Evolutionary conservation across 2,329 filamentous ascomycete species (phyloP).

Genomic region (Curvularia eragrostidis): DNA sequence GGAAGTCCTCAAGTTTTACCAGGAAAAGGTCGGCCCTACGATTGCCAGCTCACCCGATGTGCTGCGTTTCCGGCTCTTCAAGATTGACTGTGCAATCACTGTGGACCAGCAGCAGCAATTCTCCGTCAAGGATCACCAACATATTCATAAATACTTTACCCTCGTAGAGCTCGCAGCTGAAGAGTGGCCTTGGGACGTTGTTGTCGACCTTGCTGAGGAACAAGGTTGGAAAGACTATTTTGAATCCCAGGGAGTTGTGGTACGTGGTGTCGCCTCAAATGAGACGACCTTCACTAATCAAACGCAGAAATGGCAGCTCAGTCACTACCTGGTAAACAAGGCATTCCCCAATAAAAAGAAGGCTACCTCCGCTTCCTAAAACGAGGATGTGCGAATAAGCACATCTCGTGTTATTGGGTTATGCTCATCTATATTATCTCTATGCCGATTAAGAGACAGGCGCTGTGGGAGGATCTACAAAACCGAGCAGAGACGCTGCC

Average conservation of each 20-base stretch:
- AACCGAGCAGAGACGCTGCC: not conserved
- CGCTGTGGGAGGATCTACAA: not conserved
- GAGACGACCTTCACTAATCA: constrained; percentile 5
- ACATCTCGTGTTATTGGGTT: not conserved
- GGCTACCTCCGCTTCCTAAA: not conserved
- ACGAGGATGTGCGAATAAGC: not conserved
- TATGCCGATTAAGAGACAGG: not conserved
- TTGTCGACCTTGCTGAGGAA: constrained; percentile 23
- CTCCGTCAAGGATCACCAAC: constrained; percentile 12
- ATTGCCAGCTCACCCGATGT: constrained; percentile 20
- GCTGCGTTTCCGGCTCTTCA: constrained; percentile 24
- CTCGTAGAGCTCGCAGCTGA: constrained; percentile 24
- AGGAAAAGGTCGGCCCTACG: constrained; percentile 11
- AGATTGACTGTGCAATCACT: constrained; percentile 19
- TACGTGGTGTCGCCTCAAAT: constrained; percentile 7
- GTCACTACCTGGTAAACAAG: constrained; percentile 19
- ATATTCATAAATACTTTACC: constrained; percentile 20
- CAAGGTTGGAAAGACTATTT: constrained; percentile 23
- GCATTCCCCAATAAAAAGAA: not conserved
- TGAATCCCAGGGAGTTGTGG: constrained; percentile 20
- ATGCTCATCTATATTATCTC: not conserved
- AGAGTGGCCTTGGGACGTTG: constrained; percentile 28
- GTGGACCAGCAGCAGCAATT: constrained; percentile 7
- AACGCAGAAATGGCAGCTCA: constrained; percentile 24
- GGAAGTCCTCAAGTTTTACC: constrained; percentile 22